Evolutionary conservation across 2,329 filamentous ascomycete genomes (phyloP).

Genomic region (Hypoxylon rubiginosum): DNA sequence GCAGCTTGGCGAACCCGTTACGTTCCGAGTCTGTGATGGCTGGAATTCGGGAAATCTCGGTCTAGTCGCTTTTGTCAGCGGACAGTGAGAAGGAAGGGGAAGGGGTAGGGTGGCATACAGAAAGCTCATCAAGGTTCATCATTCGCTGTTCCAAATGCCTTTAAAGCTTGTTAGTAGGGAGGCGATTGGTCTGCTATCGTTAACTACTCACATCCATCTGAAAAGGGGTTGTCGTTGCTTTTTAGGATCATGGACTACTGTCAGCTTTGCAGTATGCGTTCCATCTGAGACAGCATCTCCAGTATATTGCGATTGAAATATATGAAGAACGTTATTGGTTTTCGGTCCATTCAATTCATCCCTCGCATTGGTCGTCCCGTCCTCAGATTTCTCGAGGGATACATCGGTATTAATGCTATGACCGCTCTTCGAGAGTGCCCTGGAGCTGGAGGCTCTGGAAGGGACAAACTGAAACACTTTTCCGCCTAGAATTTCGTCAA

Average conservation of each 20-base stretch:
- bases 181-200: accelerated
- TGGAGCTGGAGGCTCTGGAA: slow-evolving; percentile 24
- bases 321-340: slow-evolving; percentile 21
- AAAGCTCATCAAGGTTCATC: slow-evolving; percentile 60
- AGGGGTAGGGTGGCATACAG: slow-evolving; percentile 49
- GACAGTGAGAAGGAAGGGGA: not conserved
- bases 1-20: slow-evolving; percentile 54
- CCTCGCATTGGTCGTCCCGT: slow-evolving; percentile 1
- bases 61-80: slow-evolving; percentile 45
- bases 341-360: slow-evolving; percentile 5
- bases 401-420: slow-evolving; percentile 29
- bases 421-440: slow-evolving; percentile 17
- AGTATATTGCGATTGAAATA: slow-evolving; percentile 56
- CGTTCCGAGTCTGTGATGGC: slow-evolving; percentile 54
- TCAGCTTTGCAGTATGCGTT: slow-evolving; percentile 54
- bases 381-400: slow-evolving; percentile 21
- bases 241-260: slow-evolving; percentile 53
- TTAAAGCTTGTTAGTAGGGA: slow-evolving; percentile 15
- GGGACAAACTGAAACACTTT: slow-evolving; percentile 31
- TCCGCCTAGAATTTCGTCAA: slow-evolving; percentile 28
- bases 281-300: slow-evolving; percentile 56
- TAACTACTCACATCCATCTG: slow-evolving; percentile 57
- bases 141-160: slow-evolving; percentile 55
- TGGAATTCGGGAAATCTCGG: slow-evolving; percentile 53
- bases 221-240: slow-evolving; percentile 55